These are phyloP conservation scores for Tirmania nivea DNA, from an alignment of 495 filamentous ascomycete species.

Conservation along the genomic window DNA sequence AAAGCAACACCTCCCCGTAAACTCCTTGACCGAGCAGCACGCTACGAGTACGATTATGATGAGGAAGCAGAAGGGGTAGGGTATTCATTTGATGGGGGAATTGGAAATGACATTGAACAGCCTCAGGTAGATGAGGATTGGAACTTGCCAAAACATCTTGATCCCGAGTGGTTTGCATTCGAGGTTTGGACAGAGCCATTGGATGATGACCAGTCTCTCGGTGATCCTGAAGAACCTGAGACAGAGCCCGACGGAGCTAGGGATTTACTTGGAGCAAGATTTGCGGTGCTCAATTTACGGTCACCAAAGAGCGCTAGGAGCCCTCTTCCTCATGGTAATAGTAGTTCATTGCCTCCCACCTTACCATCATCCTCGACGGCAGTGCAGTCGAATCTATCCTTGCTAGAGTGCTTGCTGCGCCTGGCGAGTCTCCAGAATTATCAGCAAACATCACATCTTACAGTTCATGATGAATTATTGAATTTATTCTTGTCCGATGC, in stretches of 20 bases:
- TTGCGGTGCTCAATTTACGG: not conserved
- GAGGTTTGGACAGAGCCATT: constrained; percentile 57
- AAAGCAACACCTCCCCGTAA: constrained; percentile 49
- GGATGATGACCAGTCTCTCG: constrained; percentile 38
- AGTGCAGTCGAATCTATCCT: constrained; percentile 68
- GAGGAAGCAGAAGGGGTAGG: constrained; percentile 14
- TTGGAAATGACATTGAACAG: not conserved
- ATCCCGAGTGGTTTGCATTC: constrained; percentile 89
- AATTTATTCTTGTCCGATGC: constrained; percentile 78
- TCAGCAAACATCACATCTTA: constrained; percentile 77
- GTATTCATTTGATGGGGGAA: constrained; percentile 9
- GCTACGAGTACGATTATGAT: constrained; percentile 15
- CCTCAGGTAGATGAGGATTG: constrained; percentile 17
- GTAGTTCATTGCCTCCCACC: constrained; percentile 3
- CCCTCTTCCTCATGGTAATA: not conserved
- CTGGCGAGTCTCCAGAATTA: constrained; percentile 90
- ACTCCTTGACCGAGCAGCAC: constrained; percentile 23
- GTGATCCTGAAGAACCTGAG: constrained; percentile 22
- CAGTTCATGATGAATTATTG: constrained; percentile 84
- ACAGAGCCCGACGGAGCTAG: constrained; percentile 18
- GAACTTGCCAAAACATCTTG: constrained; percentile 51
- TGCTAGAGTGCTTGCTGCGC: constrained; percentile 84
- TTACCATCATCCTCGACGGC: constrained; percentile 9
- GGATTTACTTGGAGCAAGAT: constrained; percentile 1
- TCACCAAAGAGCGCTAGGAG: constrained; percentile 1